Percentiles rank a stretch among this genome's conserved stretches.
phyloP scores from a whole-genome alignment of 1,284 basidiomycete species.

The Phellopilus nigrolimitatus region DNA sequence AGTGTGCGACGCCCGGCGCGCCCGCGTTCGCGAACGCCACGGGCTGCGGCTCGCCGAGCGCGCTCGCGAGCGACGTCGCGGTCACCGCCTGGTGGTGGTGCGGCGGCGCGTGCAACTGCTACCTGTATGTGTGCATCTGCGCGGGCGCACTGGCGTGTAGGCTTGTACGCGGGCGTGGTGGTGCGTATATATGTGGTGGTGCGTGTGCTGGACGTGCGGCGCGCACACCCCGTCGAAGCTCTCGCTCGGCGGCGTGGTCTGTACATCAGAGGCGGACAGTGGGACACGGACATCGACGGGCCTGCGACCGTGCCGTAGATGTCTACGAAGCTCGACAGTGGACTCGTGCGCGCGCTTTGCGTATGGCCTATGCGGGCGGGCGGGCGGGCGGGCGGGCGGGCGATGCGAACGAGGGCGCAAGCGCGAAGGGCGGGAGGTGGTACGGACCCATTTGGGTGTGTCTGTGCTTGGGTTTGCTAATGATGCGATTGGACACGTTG shows the following conservation, averaged over 20 bases:
- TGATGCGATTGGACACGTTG: too few species aligned
- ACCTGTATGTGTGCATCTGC: constrained; percentile 1
- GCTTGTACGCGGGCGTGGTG: neutral
- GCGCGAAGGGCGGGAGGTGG: constrained; percentile 10
- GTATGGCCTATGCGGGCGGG: constrained; percentile 13
- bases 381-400: too few species aligned
- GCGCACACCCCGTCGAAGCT: constrained; percentile 1
- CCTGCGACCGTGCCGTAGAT: constrained; percentile 1
- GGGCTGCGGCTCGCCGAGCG: constrained; percentile 29
- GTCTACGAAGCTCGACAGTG: constrained; percentile 7
- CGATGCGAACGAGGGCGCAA: constrained; percentile 8
- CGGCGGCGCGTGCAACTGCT: constrained; percentile 12
- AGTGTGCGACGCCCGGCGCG: constrained; percentile 66
- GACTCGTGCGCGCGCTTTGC: constrained; percentile 8
- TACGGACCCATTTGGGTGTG: constrained; percentile 4
- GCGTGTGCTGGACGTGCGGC: neutral
- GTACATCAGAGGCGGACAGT: neutral
- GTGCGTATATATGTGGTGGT: constrained; percentile 3
- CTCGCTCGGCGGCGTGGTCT: neutral
- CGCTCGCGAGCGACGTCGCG: too few species aligned
- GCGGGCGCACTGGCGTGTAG: neutral
- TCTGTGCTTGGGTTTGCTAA: constrained; percentile 4
- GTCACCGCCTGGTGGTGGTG: constrained; percentile 20
- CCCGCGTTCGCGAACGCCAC: constrained; percentile 85
- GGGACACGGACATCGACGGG: neutral